Evolutionary conservation across 106 monocot genomes (phyloP).

Genomic region (Xerophyta viscosa): DNA sequence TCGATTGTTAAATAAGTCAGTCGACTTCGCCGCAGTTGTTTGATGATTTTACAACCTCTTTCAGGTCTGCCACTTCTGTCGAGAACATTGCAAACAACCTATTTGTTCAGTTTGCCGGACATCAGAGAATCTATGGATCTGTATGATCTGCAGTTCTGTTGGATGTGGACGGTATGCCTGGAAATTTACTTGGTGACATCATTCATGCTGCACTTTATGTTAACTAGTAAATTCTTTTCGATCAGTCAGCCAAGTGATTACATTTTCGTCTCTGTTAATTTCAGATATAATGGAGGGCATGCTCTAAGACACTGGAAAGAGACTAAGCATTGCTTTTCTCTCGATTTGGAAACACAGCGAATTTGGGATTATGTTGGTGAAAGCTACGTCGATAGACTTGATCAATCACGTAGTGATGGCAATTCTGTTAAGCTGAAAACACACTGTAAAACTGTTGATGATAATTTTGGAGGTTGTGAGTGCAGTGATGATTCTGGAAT

Average conservation of each 20-base stretch:
- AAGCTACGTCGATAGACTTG: constrained; percentile 84
- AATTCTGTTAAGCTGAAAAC: constrained; percentile 48
- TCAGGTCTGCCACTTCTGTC: constrained; percentile 87
- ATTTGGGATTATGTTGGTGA: constrained; percentile 99
- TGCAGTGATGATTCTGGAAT: constrained; percentile 51
- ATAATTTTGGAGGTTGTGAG: constrained; percentile 35
- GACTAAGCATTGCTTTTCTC: constrained; percentile 89
- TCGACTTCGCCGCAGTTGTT: too few relatives aligned
- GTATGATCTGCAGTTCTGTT: constrained; percentile 94
- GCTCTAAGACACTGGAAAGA: constrained; percentile 87
- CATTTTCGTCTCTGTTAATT: background rate
- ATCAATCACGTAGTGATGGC: constrained; percentile 74
- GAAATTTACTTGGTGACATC: too few relatives aligned
- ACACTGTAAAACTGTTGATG: constrained; percentile 21
- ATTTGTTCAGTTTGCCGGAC: constrained; percentile 74
- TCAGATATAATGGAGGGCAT: constrained; percentile 91
- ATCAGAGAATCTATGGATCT: constrained; percentile 85
- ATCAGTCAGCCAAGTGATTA: background rate
- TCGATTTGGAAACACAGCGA: constrained; percentile 73
- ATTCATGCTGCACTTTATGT: too few relatives aligned
- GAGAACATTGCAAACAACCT: constrained; percentile 60
- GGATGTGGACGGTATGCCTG: constrained; percentile 94
- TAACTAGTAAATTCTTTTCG: background rate
- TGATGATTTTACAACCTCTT: constrained; percentile 4
- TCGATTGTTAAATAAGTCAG: too few relatives aligned